Conservation (phyloP, 177 flowering plant species). For the Tripterygium wilfordii region DNA sequence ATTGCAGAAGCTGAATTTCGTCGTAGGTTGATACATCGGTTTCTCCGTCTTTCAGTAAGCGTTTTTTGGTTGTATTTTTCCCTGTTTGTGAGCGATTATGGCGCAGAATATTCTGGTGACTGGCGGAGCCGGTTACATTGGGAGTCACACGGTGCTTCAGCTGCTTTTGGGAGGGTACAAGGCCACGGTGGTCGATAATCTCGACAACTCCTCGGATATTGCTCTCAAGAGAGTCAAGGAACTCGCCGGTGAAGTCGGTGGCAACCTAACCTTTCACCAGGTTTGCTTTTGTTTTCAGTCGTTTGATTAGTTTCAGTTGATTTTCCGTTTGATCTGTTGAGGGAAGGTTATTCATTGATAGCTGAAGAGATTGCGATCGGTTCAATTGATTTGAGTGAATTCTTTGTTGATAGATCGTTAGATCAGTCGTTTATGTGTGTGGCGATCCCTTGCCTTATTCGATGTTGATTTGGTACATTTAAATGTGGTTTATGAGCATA, state of each 20-base stretch:
- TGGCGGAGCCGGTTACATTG: conserved; percentile 87
- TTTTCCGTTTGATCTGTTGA: neutral
- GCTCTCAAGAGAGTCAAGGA: conserved; percentile 45
- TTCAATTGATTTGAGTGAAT: no score
- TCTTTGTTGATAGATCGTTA: no score
- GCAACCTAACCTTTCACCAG: conserved; percentile 57
- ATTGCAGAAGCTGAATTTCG: no score
- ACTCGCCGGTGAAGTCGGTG: conserved; percentile 48
- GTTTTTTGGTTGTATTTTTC: no score
- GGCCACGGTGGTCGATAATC: conserved; percentile 53
- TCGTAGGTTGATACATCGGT: no score
- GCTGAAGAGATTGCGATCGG: no score
- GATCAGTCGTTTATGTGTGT: no score
- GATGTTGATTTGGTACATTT: no score
- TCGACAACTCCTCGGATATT: conserved; percentile 57
- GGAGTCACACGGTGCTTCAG: conserved; percentile 75
- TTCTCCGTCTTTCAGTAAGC: no score
- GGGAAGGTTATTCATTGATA: no score
- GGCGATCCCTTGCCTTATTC: no score
- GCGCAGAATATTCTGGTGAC: conserved; percentile 53
- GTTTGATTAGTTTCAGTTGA: neutral
- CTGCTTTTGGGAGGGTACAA: conserved; percentile 52
- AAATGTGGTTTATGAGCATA: no score
- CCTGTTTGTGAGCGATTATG: conserved; percentile 9
- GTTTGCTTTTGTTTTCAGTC: conserved; percentile 21